Base-by-base conservation (phyloP, 225 moss, liverwort and hornwort species). In the Bryum argenteum region DNA sequence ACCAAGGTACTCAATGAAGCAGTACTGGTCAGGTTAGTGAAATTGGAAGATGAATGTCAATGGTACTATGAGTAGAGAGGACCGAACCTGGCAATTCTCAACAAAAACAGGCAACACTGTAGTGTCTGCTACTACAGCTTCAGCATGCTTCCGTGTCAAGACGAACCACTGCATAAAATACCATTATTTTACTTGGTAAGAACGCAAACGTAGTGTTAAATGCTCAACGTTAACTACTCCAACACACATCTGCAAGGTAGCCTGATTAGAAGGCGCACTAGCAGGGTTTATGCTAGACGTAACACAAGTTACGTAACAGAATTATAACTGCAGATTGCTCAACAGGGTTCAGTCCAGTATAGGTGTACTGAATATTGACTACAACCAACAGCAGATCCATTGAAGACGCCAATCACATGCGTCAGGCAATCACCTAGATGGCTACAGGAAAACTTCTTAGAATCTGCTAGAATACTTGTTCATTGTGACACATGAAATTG, bases 111-210 rank as follows among this genome's bases (percentile, higher is more conserved):
- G 87, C 61, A 91, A 84, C 52, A 90, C 86, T 58, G 70, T 78
- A 5, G 77, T 62, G 71, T 97, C 96, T 54, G 76, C 75, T 44
- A 88, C 91, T 68, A 97, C 85, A 69, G 85, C 86, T 80, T 86
- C 84, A 47, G 93, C 93, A 61, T 97, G 96, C 78, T 85, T 88
- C 56, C 89, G 85, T 19, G 80, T 71, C 65, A 97, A 82, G 22
- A 94, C 90, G 77, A 97, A 97, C 96, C 96, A 97, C 96, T 97
- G 88, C 65, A 73, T 38, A 10, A 9, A 63, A 13, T 20, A 77
- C n/a, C 67, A 78, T 17, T 60, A 47, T n/a, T 67, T 14, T 13
- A 23, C 8, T 40, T 14, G 5, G 39, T 72, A 18, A 80, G 55
- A 47, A 21, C 51, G 53, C 12, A 20, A 56, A 26, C 17, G 24